A percentile compares a stretch with the other conserved stretches of the same genome.
These are phyloP conservation scores for Nakaseomyces uthaithaninus DNA, from an alignment of 1,139 yeast genomes.

Conservation along the genomic window DNA sequence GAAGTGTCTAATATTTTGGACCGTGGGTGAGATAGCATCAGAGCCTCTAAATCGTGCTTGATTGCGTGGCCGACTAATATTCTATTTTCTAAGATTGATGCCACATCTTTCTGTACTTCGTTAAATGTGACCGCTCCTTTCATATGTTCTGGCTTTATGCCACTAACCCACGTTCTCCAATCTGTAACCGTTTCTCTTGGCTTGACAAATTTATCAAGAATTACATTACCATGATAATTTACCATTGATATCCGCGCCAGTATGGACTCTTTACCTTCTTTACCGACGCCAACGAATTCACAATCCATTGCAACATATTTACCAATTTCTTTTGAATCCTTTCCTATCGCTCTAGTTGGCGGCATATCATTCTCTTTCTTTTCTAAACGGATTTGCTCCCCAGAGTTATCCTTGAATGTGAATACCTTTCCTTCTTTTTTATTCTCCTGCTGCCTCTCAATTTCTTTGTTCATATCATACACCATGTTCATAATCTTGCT, in stretches of 20 bases:
- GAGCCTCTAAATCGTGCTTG: slow-evolving; percentile 63
- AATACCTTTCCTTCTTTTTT: slow-evolving; percentile 23
- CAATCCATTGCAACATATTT: slow-evolving; percentile 80
- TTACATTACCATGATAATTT: slow-evolving; percentile 64
- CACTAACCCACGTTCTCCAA: slow-evolving; percentile 95
- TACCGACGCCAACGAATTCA: slow-evolving; percentile 90
- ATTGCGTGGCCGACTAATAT: slow-evolving; percentile 82
- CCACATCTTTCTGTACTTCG: slow-evolving; percentile 54
- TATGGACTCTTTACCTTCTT: slow-evolving; percentile 58
- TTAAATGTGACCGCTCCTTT: slow-evolving; percentile 54
- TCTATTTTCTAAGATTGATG: slow-evolving; percentile 41
- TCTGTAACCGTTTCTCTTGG: slow-evolving; percentile 75
- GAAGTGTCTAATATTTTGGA: slow-evolving; percentile 68
- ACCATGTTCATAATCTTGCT: slow-evolving; percentile 30
- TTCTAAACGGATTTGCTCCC: slow-evolving; percentile 8
- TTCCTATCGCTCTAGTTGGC: slow-evolving; percentile 12
- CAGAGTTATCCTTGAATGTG: slow-evolving; percentile 15
- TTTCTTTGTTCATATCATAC: slow-evolving; percentile 27
- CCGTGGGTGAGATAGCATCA: slow-evolving; percentile 62
- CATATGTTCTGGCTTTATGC: slow-evolving; percentile 66
- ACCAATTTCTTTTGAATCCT: slow-evolving; percentile 42
- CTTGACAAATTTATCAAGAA: slow-evolving; percentile 65
- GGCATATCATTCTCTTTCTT: slow-evolving; percentile 3
- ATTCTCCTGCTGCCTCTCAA: slow-evolving; percentile 19
- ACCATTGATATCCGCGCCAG: slow-evolving; percentile 84